Conservation (phyloP, 1,139 yeast species). For the Saccharomycopsis crataegensis region DNA sequence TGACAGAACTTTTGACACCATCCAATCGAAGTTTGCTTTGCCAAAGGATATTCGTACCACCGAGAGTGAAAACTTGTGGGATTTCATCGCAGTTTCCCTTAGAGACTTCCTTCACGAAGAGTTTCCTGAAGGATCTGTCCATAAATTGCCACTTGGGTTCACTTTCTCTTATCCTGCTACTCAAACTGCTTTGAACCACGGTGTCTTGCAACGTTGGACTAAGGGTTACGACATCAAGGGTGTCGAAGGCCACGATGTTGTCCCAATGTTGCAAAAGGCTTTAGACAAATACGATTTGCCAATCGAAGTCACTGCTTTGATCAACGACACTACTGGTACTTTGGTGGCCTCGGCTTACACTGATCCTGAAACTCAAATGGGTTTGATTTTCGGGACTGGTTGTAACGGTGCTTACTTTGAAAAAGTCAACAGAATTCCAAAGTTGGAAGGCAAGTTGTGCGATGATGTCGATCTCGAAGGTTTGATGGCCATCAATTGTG, state of each 20-base stretch:
- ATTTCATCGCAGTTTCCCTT: slow-evolving; percentile 78
- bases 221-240: slow-evolving; percentile 93
- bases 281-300: slow-evolving; percentile 61
- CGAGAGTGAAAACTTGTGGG: slow-evolving; percentile 68
- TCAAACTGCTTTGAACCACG: slow-evolving; percentile 76
- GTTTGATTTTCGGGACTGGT: slow-evolving; percentile 95
- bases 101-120: slow-evolving; percentile 53
- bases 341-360: slow-evolving; percentile 92
- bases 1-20: slow-evolving; percentile 67
- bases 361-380: slow-evolving; percentile 86
- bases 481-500: slow-evolving; percentile 92
- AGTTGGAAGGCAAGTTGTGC: slow-evolving; percentile 64
- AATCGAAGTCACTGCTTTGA: slow-evolving; percentile 80
- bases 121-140: slow-evolving; percentile 48
- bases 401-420: slow-evolving; percentile 97
- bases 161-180: slow-evolving; percentile 93
- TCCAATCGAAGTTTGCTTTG: slow-evolving; percentile 73
- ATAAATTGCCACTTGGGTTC: slow-evolving; percentile 72
- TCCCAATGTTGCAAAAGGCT: slow-evolving; percentile 79
- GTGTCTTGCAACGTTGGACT: slow-evolving; percentile 93
- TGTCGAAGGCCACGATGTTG: slow-evolving; percentile 94
- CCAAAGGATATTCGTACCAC: slow-evolving; percentile 77
- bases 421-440: slow-evolving; percentile 64
- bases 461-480: slow-evolving; percentile 56
- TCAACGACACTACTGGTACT: slow-evolving; percentile 97